Base-by-base conservation (phyloP, 495 filamentous ascomycete genomes). In the Parmelia sp. region DNA sequence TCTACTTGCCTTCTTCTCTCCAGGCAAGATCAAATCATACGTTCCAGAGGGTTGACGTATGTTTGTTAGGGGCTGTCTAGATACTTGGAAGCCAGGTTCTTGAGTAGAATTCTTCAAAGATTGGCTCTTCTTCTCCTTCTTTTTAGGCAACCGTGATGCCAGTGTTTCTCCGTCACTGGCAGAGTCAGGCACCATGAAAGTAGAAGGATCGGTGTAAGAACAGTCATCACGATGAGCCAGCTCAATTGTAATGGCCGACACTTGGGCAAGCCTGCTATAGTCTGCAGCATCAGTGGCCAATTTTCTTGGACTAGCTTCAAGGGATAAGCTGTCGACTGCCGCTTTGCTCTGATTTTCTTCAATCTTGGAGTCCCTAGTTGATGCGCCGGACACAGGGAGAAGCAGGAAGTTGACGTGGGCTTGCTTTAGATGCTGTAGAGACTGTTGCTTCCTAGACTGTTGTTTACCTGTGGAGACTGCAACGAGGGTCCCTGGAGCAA, bases 361-460 rank as follows among this genome's bases (percentile, higher is more conserved):
- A 27, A 3, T 15, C 65, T 5, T 42, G 8, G 29, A 8, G 29
- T 25, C 37, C 31, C 6, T 21, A 44, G 23, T 39, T 27, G 9
- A n/a, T 39, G 14, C 17, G 53, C 68, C 69, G 29, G 69, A 59
- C 15, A 72, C 45, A 6, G 72, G 72, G 27, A 77, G 68, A 14
- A 75, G 69, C 40, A 78, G 65, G 35, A 74, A 76, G 53, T 80
- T 79, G 45, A 75, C 69, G 25, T 74, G 71, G 21, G 77, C 65
- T 44, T 63, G 64, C 57, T 70, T 76, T 71, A 67, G 55, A 12
- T 56, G 40, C 35, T 58, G 37, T 12, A 66, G 62, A 29, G 62
- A 57, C 27, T 53, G 57, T 53, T 67, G 65, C 37, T 63, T 70
- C 23, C 27, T 62, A 2, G 36, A 12, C 31, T 36, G 45, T 29